Conservation (phyloP, 2,329 filamentous ascomycete genomes). For the Amauroascus verrucosus region DNA sequence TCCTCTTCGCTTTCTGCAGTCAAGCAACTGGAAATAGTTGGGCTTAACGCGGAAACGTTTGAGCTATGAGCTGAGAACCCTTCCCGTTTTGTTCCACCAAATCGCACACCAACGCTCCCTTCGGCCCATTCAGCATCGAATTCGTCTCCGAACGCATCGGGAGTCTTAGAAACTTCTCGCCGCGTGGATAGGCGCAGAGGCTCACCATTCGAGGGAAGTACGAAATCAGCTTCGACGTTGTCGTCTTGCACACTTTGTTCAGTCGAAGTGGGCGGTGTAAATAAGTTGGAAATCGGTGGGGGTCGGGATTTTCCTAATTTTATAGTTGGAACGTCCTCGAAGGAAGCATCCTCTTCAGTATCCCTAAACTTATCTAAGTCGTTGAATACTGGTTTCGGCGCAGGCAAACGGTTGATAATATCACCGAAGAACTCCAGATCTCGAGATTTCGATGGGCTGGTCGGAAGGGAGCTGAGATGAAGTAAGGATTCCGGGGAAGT, state of each 20-base stretch:
- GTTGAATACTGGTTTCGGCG: conserved; percentile 45
- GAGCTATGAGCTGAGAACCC: conserved; percentile 73
- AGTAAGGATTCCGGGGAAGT: conserved; percentile 59
- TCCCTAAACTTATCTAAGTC: conserved; percentile 56
- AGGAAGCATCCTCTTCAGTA: conserved; percentile 49
- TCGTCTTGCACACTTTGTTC: conserved; percentile 42
- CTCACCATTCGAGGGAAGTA: conserved; percentile 57
- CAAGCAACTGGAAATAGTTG: conserved; percentile 82
- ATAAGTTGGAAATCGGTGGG: conserved; percentile 46
- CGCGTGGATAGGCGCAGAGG: conserved; percentile 51
- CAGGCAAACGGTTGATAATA: conserved; percentile 30
- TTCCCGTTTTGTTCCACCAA: conserved; percentile 74
- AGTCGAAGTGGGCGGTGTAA: conserved; percentile 40
- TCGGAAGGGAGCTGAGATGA: conserved; percentile 48
- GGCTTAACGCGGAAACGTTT: conserved; percentile 78
- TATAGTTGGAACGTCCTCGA: conserved; percentile 57
- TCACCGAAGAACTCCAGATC: conserved; percentile 22
- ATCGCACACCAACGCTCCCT: conserved; percentile 81
- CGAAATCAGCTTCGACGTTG: conserved; percentile 62
- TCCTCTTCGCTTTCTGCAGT: conserved; percentile 92
- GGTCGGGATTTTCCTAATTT: conserved; percentile 52
- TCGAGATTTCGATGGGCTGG: conserved; percentile 32
- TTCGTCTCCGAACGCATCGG: conserved; percentile 56
- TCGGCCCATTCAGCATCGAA: conserved; percentile 80
- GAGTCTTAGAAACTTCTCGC: conserved; percentile 53